These are phyloP conservation scores for Amyloporia xantha DNA, from an alignment of 768 basidiomycete genomes.

Conservation along the genomic window DNA sequence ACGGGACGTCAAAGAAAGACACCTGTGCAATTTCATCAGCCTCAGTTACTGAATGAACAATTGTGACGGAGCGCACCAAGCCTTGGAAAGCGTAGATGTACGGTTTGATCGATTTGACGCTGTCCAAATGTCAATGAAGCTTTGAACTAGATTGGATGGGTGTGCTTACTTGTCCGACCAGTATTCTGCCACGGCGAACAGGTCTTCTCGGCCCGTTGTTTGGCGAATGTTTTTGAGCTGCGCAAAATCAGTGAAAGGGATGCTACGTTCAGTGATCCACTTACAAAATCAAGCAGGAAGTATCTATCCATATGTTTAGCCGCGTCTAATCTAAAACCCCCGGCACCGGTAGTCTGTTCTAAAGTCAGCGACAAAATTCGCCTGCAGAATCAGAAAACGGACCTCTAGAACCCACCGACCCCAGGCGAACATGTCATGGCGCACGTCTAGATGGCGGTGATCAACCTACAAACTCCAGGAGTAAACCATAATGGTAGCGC, in stretches of 20 bases:
- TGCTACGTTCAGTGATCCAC: slow-evolving; percentile 13
- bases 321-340: slow-evolving; percentile 83
- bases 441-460: slow-evolving; percentile 75
- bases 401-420: slow-evolving; percentile 69
- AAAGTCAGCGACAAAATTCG: not conserved
- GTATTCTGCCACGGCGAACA: slow-evolving; percentile 76
- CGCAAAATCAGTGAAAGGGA: not conserved
- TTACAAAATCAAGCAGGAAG: slow-evolving; percentile 66
- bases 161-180: slow-evolving; percentile 65
- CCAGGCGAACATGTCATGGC: slow-evolving; percentile 70
- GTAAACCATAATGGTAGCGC: not conserved
- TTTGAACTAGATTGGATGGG: not conserved
- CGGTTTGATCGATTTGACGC: slow-evolving; percentile 44
- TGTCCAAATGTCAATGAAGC: slow-evolving; percentile 20
- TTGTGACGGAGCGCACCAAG: slow-evolving; percentile 36
- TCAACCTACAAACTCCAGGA: slow-evolving; percentile 11
- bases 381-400: not conserved
- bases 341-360: slow-evolving; percentile 54
- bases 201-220: slow-evolving; percentile 33
- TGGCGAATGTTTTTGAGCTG: slow-evolving; percentile 42
- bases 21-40: slow-evolving; percentile 40
- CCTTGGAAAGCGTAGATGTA: slow-evolving; percentile 61
- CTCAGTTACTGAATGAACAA: not conserved
- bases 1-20: slow-evolving; percentile 86
- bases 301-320: slow-evolving; percentile 81